Percentiles rank a stretch among this genome's conserved stretches.
phyloP scores from a whole-genome alignment of 495 filamentous ascomycete genomes.

The Clavariopsis aquatica region DNA sequence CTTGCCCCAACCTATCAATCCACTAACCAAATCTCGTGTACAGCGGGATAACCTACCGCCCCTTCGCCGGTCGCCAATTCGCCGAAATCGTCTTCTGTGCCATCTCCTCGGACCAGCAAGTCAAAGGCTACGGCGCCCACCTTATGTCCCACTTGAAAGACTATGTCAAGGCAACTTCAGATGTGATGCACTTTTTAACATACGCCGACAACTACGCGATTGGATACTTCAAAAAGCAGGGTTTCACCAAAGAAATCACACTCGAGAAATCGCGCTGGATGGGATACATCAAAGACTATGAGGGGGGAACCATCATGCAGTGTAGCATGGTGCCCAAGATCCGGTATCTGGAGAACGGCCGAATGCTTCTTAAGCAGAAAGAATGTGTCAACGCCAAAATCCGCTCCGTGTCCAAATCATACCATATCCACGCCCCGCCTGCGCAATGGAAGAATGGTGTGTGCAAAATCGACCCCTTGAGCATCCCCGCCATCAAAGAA shows the following conservation, averaged over 20 bases:
- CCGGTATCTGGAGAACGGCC: constrained; percentile 88
- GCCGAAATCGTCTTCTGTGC: constrained; percentile 99
- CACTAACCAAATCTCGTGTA: constrained; percentile 27
- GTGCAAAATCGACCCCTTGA: constrained; percentile 74
- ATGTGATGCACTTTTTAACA: constrained; percentile 97
- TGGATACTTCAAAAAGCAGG: constrained; percentile 99
- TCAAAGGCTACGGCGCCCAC: constrained; percentile 97
- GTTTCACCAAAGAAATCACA: constrained; percentile 97
- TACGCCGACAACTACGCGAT: constrained; percentile 99
- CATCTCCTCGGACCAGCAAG: constrained; percentile 96
- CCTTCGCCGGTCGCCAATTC: constrained; percentile 89
- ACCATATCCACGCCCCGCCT: constrained; percentile 82
- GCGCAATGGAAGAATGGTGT: constrained; percentile 77
- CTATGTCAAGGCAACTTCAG: constrained; percentile 94
- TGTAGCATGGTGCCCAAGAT: constrained; percentile 95
- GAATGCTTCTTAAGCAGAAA: constrained; percentile 97
- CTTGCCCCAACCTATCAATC: neutral
- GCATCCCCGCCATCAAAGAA: constrained; percentile 77
- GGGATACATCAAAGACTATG: constrained; percentile 99
- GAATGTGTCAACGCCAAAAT: constrained; percentile 93
- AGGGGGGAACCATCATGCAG: constrained; percentile 99
- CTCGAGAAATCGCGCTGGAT: constrained; percentile 91
- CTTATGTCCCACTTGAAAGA: constrained; percentile 98
- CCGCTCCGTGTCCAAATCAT: constrained; percentile 82
- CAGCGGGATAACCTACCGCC: constrained; percentile 93